Base-by-base conservation (phyloP, 768 basidiomycete genomes). In the Neoboletus brunneissimus region DNA sequence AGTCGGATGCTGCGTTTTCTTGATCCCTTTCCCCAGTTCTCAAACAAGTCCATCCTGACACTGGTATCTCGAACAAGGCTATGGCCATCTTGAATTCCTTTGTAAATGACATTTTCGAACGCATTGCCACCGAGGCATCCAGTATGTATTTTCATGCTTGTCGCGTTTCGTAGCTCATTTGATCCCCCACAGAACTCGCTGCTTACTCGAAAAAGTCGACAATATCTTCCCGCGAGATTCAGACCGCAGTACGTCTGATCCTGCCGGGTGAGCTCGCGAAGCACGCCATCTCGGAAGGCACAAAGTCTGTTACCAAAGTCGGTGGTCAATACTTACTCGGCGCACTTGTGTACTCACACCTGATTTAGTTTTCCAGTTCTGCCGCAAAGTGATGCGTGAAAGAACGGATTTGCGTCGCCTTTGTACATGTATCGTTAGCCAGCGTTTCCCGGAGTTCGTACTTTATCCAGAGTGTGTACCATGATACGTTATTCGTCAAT, bases 1-100 rank as follows among this genome's bases (percentile, higher is more conserved):
- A 1, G 42, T 32, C 0, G 16, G 41, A 25, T 43, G 43, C n/a
- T 53, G 48, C 29, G 11, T 41, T 37, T 25, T 13, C 23, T 27
- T 60, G 18, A 63, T 40, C n/a, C 18, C 41, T 25, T 35, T 61
- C 45, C 40, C 20, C 22, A 93, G 94, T 95, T 66, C 84, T 96
- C 59, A 94, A 92, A 77, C 94, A 98, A 79, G 95, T 98, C 57
- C 96, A 98, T 80, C 94, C 95, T 50, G 96, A 98, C 70, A 98
- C 93, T 49, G 96, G 95, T 87, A 98, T 98, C 78, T 95, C 94
- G 53, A 98, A 97, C 86, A 96, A 96, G 81, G 94, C 93, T 22
- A 95, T 96, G 92, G 89, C 93, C 58, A 95, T 97, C 70, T 76
- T 97, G 55, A 96, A 96, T 81, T 91, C 88, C 55, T 97, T 97